Conservation (phyloP, 371 early-diverging fungal species). For the Mortierella polycephala region DNA sequence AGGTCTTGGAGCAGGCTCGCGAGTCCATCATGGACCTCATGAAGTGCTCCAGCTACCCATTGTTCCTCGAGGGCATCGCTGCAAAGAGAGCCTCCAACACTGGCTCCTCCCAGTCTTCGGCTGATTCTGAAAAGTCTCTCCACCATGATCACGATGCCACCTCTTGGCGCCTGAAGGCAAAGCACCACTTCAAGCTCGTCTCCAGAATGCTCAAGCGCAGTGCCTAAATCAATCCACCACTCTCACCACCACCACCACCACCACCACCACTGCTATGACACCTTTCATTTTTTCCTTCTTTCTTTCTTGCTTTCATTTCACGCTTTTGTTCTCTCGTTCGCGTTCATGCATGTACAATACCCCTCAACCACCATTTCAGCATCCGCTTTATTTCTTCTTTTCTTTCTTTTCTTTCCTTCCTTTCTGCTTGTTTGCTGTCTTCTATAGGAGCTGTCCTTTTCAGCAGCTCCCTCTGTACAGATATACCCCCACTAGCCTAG, state of each 20-base stretch:
- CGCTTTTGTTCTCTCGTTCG: too few species aligned
- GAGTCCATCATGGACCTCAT: constrained; percentile 54
- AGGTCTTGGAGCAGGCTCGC: constrained; percentile 48
- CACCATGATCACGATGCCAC: constrained; percentile 17
- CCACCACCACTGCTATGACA: background rate
- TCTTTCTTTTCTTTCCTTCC: constrained; percentile 1
- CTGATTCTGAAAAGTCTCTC: constrained; percentile 32
- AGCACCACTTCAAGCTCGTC: constrained; percentile 48
- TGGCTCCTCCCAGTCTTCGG: constrained; percentile 33
- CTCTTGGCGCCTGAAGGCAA: constrained; percentile 50
- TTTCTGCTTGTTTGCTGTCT: background rate
- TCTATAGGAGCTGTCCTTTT: background rate
- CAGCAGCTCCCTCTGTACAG: constrained; percentile 9
- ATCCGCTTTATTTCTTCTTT: background rate
- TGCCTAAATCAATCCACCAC: constrained; percentile 12
- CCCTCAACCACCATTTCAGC: background rate
- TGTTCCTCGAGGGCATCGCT: constrained; percentile 40
- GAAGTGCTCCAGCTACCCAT: constrained; percentile 54
- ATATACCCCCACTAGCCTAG: background rate
- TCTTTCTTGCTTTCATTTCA: constrained; percentile 2
- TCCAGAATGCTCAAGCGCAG: constrained; percentile 52
- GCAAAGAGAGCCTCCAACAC: constrained; percentile 35
- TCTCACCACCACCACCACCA: too few species aligned
- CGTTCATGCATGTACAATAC: too few species aligned
- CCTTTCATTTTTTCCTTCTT: background rate